Evolutionary conservation across 495 filamentous ascomycete species (phyloP).

Genomic region (Daldinia loculata): DNA sequence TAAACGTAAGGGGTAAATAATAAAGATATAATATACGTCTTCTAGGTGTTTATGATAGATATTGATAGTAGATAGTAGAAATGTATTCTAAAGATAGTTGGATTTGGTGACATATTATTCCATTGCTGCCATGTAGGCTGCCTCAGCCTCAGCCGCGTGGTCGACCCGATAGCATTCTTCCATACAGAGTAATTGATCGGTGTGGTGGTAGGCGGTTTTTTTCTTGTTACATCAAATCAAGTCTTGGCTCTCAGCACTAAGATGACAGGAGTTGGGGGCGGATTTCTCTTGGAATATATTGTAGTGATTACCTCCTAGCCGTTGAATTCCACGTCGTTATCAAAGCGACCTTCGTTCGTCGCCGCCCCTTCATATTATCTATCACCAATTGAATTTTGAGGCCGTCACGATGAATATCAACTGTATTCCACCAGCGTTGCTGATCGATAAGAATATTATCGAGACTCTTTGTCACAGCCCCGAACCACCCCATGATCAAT

Average conservation of each 20-base stretch:
- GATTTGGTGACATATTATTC: no score
- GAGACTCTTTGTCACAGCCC: neutral
- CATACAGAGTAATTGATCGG: no score
- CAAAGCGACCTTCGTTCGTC: neutral
- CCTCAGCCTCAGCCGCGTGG: neutral
- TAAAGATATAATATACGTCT: neutral
- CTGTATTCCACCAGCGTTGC: neutral
- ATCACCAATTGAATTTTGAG: neutral
- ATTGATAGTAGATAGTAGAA: neutral
- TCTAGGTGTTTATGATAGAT: neutral
- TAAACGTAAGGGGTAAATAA: neutral
- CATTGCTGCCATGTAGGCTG: neutral
- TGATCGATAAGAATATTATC: neutral
- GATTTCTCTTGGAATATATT: no score
- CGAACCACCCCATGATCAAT: neutral
- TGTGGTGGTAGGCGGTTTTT: no score
- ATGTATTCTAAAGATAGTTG: neutral
- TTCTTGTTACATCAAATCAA: no score
- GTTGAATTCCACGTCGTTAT: neutral
- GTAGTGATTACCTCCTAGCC: neutral
- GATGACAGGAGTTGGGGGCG: no score
- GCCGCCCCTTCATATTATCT: neutral
- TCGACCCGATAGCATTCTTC: neutral
- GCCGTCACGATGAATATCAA: neutral
- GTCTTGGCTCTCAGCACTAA: no score